phyloP scores from a whole-genome alignment of 2,329 filamentous ascomycete genomes.

The Trichoderma semiorbis region DNA sequence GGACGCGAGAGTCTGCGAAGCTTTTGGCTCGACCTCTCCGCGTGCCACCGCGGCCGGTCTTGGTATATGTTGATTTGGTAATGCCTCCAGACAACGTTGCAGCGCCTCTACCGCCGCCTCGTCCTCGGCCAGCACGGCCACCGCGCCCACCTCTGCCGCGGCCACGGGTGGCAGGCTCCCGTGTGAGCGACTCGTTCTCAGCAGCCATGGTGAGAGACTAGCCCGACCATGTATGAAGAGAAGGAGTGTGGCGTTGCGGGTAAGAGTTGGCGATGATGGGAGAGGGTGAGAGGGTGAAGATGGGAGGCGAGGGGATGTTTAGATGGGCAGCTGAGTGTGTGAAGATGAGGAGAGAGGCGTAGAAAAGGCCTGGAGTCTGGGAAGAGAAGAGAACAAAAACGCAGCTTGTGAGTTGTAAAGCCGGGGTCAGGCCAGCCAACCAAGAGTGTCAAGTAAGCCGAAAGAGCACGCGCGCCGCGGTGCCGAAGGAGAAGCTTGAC shows the following conservation, averaged over 20 bases:
- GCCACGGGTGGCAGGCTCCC: conserved; percentile 36
- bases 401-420: conserved; percentile 1
- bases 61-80: conserved; percentile 34
- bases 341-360: conserved; percentile 1
- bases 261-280: background rate
- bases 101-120: conserved; percentile 28
- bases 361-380: conserved; percentile 3
- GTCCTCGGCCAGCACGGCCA: conserved; percentile 26
- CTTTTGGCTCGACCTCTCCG: conserved; percentile 54
- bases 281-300: background rate
- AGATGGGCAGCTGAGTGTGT: background rate
- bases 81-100: conserved; percentile 31
- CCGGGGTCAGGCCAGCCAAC: conserved; percentile 19
- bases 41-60: conserved; percentile 37
- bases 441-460: conserved; percentile 16
- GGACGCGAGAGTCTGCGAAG: conserved; percentile 51
- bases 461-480: conserved; percentile 17
- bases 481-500: background rate
- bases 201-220: conserved; percentile 34
- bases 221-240: conserved; percentile 32
- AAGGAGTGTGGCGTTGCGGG: background rate
- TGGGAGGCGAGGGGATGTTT: background rate
- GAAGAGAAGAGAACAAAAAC: background rate
- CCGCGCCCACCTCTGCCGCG: conserved; percentile 34
- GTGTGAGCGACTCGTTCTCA: conserved; percentile 38